Percentiles rank a stretch among this genome's conserved stretches.
Evolutionary conservation across 2,329 filamentous ascomycete species (phyloP).

Genomic region (Arthrocladium fulminans): DNA sequence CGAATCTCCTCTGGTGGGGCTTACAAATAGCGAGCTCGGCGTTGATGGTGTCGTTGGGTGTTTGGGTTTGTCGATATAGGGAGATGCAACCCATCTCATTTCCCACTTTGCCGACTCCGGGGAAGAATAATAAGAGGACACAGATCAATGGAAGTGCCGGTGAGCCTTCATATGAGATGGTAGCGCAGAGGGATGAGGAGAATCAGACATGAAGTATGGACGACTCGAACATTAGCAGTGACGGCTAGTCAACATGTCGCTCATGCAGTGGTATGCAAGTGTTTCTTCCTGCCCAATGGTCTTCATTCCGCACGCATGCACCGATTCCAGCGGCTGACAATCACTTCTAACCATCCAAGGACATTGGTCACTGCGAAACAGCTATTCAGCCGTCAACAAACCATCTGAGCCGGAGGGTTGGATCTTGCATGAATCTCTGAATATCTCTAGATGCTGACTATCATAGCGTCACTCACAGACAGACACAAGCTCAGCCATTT

Average conservation of each 20-base stretch:
- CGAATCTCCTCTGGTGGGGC: slow-evolving; percentile 78
- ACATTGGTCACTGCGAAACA: too few species aligned
- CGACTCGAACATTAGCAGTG: slow-evolving; percentile 15
- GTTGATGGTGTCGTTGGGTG: slow-evolving; percentile 62
- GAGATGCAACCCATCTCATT: slow-evolving; percentile 86
- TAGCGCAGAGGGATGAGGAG: slow-evolving; percentile 31
- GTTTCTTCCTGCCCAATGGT: too few species aligned
- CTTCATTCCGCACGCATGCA: too few species aligned
- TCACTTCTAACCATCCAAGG: too few species aligned
- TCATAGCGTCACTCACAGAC: too few species aligned
- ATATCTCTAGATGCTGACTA: too few species aligned
- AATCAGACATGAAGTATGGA: slow-evolving; percentile 1
- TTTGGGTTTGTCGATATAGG: slow-evolving; percentile 86
- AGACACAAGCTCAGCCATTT: too few species aligned
- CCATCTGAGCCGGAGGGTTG: too few species aligned
- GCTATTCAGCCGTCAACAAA: too few species aligned
- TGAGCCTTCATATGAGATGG: slow-evolving; percentile 54
- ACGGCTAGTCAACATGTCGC: not conserved
- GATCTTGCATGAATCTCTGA: too few species aligned
- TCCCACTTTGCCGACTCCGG: slow-evolving; percentile 19
- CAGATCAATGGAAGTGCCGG: slow-evolving; percentile 44
- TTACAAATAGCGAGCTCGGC: slow-evolving; percentile 52
- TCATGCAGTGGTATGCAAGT: too few species aligned
- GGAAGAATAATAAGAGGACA: slow-evolving; percentile 18
- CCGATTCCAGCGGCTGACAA: too few species aligned